Percentiles rank a stretch among this genome's conserved stretches.
Evolutionary conservation across 2,329 filamentous ascomycete genomes (phyloP).

Genomic region (Scedosporium apiospermum): DNA sequence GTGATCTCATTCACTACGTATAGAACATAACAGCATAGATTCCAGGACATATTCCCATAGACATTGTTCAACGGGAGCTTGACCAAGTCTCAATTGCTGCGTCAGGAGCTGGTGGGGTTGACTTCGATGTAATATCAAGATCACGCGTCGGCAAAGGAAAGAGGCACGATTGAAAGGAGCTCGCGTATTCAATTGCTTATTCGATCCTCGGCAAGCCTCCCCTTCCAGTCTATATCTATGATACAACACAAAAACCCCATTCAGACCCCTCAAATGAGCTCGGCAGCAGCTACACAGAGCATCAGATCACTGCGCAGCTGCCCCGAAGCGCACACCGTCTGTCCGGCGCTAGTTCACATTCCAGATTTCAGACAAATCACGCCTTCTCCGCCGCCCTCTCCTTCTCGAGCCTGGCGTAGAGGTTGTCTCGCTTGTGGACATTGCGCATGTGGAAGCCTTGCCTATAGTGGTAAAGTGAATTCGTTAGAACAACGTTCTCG

Average conservation of each 20-base stretch:
- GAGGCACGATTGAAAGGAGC: background rate
- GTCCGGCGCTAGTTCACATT: background rate
- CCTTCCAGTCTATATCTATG: slow-evolving; percentile 6
- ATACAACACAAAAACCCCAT: slow-evolving; percentile 2
- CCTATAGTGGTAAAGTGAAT: slow-evolving; percentile 32
- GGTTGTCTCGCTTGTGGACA: slow-evolving; percentile 46
- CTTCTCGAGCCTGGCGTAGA: slow-evolving; percentile 49
- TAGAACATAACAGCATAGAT: too few relatives aligned
- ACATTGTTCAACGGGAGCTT: background rate
- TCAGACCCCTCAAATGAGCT: background rate
- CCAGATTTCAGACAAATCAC: slow-evolving; percentile 4
- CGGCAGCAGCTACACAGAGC: background rate
- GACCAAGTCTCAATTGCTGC: too few relatives aligned
- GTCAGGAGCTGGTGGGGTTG: too few relatives aligned
- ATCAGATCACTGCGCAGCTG: background rate
- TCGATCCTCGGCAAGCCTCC: background rate
- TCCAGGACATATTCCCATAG: background rate
- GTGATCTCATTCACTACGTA: background rate
- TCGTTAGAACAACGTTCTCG: background rate
- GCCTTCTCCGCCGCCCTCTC: slow-evolving; percentile 35
- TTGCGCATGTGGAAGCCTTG: slow-evolving; percentile 55
- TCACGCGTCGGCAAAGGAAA: background rate
- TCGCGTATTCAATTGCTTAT: background rate
- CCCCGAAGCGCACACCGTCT: background rate
- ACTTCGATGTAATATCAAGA: too few relatives aligned